Evolutionary conservation across 2,329 filamentous ascomycete genomes (phyloP).

Genomic region (Acrocalymma vagum): DNA sequence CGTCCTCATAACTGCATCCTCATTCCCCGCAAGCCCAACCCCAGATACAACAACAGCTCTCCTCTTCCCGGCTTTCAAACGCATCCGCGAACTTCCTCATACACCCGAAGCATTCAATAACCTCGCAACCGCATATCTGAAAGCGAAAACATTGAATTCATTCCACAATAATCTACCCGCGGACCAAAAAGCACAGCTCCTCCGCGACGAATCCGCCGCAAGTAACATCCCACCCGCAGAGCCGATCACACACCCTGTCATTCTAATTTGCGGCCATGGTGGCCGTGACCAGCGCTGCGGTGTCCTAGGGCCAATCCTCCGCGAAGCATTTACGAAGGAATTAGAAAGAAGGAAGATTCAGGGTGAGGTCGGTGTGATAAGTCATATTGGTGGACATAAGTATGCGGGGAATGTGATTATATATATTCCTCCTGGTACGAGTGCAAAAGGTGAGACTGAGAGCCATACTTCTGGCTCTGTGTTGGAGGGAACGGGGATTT

Average conservation of each 20-base stretch:
- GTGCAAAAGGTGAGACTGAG: no score
- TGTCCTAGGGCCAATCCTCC: constrained; percentile 76
- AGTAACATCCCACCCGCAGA: constrained; percentile 63
- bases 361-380: constrained; percentile 74
- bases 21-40: constrained; percentile 64
- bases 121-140: constrained; percentile 71
- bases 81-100: constrained; percentile 75
- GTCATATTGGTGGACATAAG: constrained; percentile 85
- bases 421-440: constrained; percentile 70
- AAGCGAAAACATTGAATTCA: constrained; percentile 69
- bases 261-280: constrained; percentile 89
- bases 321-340: constrained; percentile 72
- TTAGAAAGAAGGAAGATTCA: constrained; percentile 60
- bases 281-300: constrained; percentile 85
- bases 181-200: constrained; percentile 55
- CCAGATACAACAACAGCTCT: constrained; percentile 61
- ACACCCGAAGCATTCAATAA: constrained; percentile 63
- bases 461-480: no score
- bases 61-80: constrained; percentile 84
- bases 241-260: constrained; percentile 41
- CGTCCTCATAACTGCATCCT: constrained; percentile 78
- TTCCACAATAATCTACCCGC: constrained; percentile 66
- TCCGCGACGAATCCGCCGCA: constrained; percentile 59
- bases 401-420: constrained; percentile 86
- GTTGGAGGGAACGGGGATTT: constrained; percentile 76